These are phyloP conservation scores for Epichloe uncinata DNA, from an alignment of 2,329 filamentous ascomycete genomes.

Conservation along the genomic window DNA sequence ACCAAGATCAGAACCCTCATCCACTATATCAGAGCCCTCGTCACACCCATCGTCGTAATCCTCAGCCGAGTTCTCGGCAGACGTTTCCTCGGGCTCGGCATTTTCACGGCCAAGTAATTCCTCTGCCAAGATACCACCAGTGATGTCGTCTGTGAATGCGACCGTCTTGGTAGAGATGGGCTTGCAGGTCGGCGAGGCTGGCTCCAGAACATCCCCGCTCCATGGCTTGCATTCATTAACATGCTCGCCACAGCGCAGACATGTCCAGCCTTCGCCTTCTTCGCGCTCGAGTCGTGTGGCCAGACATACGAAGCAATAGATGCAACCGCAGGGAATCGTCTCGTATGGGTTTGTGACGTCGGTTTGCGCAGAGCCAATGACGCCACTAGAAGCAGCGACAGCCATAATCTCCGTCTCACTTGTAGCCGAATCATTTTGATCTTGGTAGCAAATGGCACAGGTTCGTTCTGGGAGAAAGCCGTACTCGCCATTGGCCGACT, in stretches of 20 bases:
- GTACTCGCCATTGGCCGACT: constrained; percentile 55
- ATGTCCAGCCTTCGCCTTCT: constrained; percentile 89
- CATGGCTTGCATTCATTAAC: constrained; percentile 82
- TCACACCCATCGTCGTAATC: constrained; percentile 7
- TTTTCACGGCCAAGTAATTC: constrained; percentile 8
- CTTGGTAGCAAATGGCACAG: constrained; percentile 93
- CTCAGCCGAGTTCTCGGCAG: constrained; percentile 6
- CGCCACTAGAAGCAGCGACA: constrained; percentile 56
- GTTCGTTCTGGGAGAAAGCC: constrained; percentile 83
- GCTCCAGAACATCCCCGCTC: constrained; percentile 74
- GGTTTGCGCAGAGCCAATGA: constrained; percentile 77
- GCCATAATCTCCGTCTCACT: constrained; percentile 67
- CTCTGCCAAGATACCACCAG: constrained; percentile 19
- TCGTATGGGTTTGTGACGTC: constrained; percentile 97
- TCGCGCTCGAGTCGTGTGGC: constrained; percentile 80
- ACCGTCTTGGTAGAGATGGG: constrained; percentile 40
- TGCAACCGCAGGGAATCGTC: constrained; percentile 72
- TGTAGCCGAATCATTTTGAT: constrained; percentile 62
- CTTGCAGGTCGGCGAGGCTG: constrained; percentile 28
- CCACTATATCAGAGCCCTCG: constrained; percentile 4
- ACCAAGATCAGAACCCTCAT: constrained; percentile 4
- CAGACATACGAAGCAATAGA: constrained; percentile 96
- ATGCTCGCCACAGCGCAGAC: constrained; percentile 72
- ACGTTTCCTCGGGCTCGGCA: constrained; percentile 9
- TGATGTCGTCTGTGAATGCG: constrained; percentile 45